Conservation (phyloP, 495 filamentous ascomycete genomes). For the Stereocaulon alpinum region DNA sequence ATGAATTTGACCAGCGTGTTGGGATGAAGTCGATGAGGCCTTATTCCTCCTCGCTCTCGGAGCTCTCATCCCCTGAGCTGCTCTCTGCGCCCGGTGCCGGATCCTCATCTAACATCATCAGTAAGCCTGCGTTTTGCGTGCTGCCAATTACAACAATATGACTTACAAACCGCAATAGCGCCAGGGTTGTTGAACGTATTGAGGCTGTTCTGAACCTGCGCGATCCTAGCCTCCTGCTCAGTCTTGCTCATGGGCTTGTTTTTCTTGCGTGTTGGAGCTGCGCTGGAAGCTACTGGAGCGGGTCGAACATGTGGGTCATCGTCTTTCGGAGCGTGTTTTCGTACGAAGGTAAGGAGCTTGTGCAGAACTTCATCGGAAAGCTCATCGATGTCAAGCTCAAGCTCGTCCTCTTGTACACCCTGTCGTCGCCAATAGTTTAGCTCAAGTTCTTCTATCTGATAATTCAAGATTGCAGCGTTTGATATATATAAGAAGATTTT, state of each 20-base stretch:
- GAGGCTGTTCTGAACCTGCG: slow-evolving; percentile 54
- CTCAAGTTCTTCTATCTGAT: slow-evolving; percentile 6
- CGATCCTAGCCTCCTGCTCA: slow-evolving; percentile 85
- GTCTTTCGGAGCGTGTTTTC: slow-evolving; percentile 50
- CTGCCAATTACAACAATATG: not conserved
- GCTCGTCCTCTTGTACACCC: slow-evolving; percentile 69
- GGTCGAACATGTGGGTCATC: slow-evolving; percentile 34
- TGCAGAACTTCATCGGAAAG: slow-evolving; percentile 62
- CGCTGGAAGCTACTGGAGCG: slow-evolving; percentile 32
- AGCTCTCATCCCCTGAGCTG: slow-evolving; percentile 42
- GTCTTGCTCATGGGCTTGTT: slow-evolving; percentile 97
- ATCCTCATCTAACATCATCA: slow-evolving; percentile 27
- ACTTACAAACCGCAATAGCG: slow-evolving; percentile 21
- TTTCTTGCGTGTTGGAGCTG: slow-evolving; percentile 61
- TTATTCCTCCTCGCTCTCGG: slow-evolving; percentile 48
- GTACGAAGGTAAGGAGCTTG: slow-evolving; percentile 67
- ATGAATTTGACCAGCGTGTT: not conserved
- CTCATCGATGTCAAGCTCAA: slow-evolving; percentile 85
- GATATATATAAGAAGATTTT: not conserved
- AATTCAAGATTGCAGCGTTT: slow-evolving; percentile 3
- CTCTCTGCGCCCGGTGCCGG: slow-evolving; percentile 34
- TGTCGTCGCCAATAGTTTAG: slow-evolving; percentile 34
- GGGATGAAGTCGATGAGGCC: not conserved
- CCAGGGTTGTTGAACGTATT: slow-evolving; percentile 36
- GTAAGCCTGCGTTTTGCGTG: slow-evolving; percentile 6